Evolutionary conservation across 2,329 filamentous ascomycete species (phyloP), one percentile per base, ranked within the genome.

Genomic region (Fusarium sp.): DNA sequence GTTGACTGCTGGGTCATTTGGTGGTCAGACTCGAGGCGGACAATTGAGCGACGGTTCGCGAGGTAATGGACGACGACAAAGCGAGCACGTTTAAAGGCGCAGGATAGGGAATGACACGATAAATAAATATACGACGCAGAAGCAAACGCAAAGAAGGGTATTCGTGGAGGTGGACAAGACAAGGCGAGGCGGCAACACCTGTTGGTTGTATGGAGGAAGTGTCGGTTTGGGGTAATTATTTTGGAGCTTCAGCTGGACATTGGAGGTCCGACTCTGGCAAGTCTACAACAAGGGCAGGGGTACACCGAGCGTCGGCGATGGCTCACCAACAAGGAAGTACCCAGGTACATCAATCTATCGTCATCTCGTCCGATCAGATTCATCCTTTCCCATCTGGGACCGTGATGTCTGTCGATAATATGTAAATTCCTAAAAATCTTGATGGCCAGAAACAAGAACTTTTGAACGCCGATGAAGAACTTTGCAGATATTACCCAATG

Each of bases 211-310:
- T 56, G 56, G 62, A 66, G 62, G 53, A 69, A 68, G 55, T 64
- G 56, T 68, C 56, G 64, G 69, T 72, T 71, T 69, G 65, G 65
- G 68, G 69, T 50, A 72, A 69, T 63, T 71, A 64, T 63, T 68
- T 70, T 62, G 68, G 68, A 69, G 65, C 68, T 70, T 50, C 55
- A 70, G 65, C 34, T 37, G 34, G 34, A 37, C 34, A 66, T 70
- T 67, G 57, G 66, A 63, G 45, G 51, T 27, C 30, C 49, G 18
- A 37, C 10, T 37, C 7, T 37, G 34, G 34, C 18, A 37, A 37
- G 34, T 37, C 18, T 37, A 37, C 34, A 37, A 42, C 25, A 45
- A 37, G 55, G 50, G 20, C 42, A 53, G 34, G 54, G 69, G 68
- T 72, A 71, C 69, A 45, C 69, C 49, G 66, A 51, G 56, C 64